Base-by-base conservation (phyloP, 805 yeast species). In the Maudiozyma serrabonitensis region DNA sequence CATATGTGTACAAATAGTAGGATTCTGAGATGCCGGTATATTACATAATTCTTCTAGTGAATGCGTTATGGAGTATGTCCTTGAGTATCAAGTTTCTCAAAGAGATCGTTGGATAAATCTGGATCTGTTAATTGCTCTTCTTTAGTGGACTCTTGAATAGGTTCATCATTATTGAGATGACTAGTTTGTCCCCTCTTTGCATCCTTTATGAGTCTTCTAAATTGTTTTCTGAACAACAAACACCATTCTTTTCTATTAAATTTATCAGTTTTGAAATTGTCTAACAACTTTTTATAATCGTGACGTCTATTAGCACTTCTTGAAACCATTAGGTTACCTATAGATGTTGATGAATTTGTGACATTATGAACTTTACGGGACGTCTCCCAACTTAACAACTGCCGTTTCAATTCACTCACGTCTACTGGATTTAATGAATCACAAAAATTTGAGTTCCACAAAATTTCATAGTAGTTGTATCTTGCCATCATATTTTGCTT, bases 391-490 rank as follows among this genome's bases (percentile, higher is more conserved):
- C 80, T 79, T 21, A 67, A 62, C 38, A 90, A 70, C 46, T 75
- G 75, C 47, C 74, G 78, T 45, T 78, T 70, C 45, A 90, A 63
- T 5, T 77, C 75, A 38, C 70, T 67, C 21, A 79, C 81, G 25
- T 78, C 66, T 4, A 76, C 77, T 0, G 95, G 96, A 31, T 71
- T 73, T 35, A 76, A 69, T 6, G 89, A 76, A 60, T 88, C 96
- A 41, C 81, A 54, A 44, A 62, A 74, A 59, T 88, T 88, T 12
- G 95, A 82, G 60, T 90, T 90, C 80, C 82, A 84, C 11, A 88
- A 60, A 32, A 81, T 78, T 49, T 84, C 79, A 69, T 81, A 90
- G 55, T 89, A 91, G 53, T 79, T 82, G 60, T 85, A 85, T 40
- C 98, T 68, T 18, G 75, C 67, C 52, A 86, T 90, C 56, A 89